Evolutionary conservation across 2,329 filamentous ascomycete species (phyloP), one percentile per base, ranked within the genome.

Genomic region (Aspergillus ochraceoroseus): DNA sequence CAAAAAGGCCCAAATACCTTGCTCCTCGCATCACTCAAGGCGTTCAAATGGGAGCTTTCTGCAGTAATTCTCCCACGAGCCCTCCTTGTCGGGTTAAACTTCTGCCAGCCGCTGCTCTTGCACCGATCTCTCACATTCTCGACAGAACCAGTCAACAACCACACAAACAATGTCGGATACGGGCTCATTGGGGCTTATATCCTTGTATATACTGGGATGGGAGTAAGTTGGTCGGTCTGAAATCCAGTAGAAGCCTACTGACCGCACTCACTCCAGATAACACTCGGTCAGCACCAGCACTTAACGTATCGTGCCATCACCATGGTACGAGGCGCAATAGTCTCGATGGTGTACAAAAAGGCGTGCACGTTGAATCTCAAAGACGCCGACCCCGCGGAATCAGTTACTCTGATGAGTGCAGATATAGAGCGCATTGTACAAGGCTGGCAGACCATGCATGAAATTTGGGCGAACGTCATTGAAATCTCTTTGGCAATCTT

Each of bases 311-410:
- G 68, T 4, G 55, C 58, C 7, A 64, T 68, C 17, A 68, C 67
- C 7, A 67, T 70, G 59, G 55, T 70, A 6, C 57, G 70, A 23
- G 67, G 66, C 7, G 63, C 58, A 0, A 49, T 73, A 5, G 58
- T 72, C n/a, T 68, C 71, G 0, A 58, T 77, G 48, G 68, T 80
- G 2, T 79, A 73, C 49, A 64, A 67, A n/a, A 67, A 66, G 42
- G 59, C 65, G 5, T 61, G 53, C 8, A 53, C 56, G 7, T 37
- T 66, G 1, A 57, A 54, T 29, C 46, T 59, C 5, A 57, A 54
- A 36, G 59, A 63, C 38, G 57, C 58, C 7, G 63, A 66, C 22
- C 58, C 62, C 1, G 58, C 59, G 15, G 56, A 62, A 14, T 64
- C 68, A 2, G 47, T 71, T 9, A 71, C 67, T 3, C 47, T 71